phyloP scores from a whole-genome alignment of 805 yeast species.

The Spathaspora gorwiae region DNA sequence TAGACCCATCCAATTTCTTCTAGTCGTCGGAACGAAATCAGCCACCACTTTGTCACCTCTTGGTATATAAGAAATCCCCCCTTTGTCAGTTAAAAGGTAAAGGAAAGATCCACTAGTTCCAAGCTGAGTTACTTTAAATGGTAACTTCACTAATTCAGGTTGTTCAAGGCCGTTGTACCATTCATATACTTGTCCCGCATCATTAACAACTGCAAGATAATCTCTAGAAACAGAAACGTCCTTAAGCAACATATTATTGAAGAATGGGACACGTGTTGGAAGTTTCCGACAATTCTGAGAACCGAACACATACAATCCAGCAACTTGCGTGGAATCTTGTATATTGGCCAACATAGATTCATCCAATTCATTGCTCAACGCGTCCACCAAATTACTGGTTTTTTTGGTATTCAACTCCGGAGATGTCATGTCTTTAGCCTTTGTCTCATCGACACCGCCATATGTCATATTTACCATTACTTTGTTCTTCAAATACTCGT shows the following conservation, averaged over 20 bases:
- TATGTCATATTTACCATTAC: constrained; percentile 29
- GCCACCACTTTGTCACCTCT: constrained; percentile 13
- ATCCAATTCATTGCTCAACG: constrained; percentile 21
- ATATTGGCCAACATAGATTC: constrained; percentile 15
- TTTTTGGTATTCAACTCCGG: constrained; percentile 28
- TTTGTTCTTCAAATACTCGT: constrained; percentile 33
- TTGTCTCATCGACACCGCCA: constrained; percentile 32
- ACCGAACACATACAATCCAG: constrained; percentile 38
- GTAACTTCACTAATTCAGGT: constrained; percentile 21
- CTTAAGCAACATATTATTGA: constrained; percentile 56
- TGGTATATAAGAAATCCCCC: constrained; percentile 32
- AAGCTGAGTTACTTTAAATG: constrained; percentile 22
- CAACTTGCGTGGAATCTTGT: constrained; percentile 17
- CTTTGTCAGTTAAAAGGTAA: constrained; percentile 38
- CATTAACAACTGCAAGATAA: constrained; percentile 55
- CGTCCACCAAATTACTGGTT: constrained; percentile 20
- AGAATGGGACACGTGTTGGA: constrained; percentile 59
- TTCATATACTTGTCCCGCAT: constrained; percentile 67
- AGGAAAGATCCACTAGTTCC: constrained; percentile 50
- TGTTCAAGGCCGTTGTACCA: constrained; percentile 51
- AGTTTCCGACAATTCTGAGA: constrained; percentile 30
- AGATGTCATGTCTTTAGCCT: constrained; percentile 29
- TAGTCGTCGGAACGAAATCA: constrained; percentile 11
- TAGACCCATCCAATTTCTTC: constrained; percentile 22
- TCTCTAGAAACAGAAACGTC: constrained; percentile 51